These are phyloP conservation scores for Fusarium lyarnte DNA, from an alignment of 2,329 filamentous ascomycete genomes.

Conservation along the genomic window DNA sequence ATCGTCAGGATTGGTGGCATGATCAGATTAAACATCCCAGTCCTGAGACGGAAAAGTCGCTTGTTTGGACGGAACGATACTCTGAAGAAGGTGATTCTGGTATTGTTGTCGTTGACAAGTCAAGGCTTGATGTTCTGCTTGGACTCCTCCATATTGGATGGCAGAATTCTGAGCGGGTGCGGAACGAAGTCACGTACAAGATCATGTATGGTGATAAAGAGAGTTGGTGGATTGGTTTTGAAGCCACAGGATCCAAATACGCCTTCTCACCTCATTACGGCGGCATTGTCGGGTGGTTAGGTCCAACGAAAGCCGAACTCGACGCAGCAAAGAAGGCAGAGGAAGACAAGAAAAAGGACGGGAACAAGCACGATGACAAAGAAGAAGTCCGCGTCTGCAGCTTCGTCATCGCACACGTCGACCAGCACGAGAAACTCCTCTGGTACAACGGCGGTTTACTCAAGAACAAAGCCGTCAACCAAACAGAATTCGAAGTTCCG, in stretches of 20 bases:
- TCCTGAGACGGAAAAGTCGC: conserved; percentile 46
- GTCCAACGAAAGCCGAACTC: background rate
- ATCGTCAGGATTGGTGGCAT: conserved; percentile 52
- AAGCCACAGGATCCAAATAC: conserved; percentile 51
- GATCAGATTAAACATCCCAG: conserved; percentile 50
- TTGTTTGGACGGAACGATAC: conserved; percentile 52
- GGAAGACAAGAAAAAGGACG: background rate
- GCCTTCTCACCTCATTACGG: conserved; percentile 55
- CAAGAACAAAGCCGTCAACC: conserved; percentile 50
- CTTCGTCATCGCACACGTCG: conserved; percentile 55
- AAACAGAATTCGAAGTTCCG: conserved; percentile 48
- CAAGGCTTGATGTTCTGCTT: conserved; percentile 48
- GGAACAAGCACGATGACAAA: background rate
- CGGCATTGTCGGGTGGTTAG: conserved; percentile 51
- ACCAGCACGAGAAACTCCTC: conserved; percentile 49
- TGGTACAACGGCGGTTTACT: conserved; percentile 57
- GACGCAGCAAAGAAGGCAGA: background rate
- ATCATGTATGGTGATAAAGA: conserved; percentile 58
- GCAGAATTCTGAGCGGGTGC: conserved; percentile 54
- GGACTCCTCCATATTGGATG: conserved; percentile 55
- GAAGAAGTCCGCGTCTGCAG: conserved; percentile 49
- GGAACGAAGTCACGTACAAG: conserved; percentile 53
- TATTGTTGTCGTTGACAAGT: conserved; percentile 54
- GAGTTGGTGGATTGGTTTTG: conserved; percentile 57
- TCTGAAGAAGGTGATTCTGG: conserved; percentile 56